Base-by-base conservation (phyloP, 495 filamentous ascomycete species). In the Neurospora sp. region DNA sequence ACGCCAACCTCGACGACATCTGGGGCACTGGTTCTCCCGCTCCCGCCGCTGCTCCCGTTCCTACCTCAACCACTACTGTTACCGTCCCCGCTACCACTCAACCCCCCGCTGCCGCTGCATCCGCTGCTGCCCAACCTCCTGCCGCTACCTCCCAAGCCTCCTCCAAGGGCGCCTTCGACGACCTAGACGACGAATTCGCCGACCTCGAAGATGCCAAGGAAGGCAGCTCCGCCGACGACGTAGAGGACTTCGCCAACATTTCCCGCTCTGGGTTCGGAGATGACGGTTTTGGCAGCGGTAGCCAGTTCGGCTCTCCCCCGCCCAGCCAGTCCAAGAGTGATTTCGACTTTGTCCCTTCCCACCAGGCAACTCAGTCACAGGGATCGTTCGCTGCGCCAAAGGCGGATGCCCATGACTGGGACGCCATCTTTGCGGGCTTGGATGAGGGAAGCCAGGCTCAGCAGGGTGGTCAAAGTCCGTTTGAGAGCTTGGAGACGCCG, bases 191-290 rank as follows among this genome's bases (percentile, higher is more conserved):
- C 53, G 94, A 93, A 44, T 99, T 99, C 78, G 93, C 82, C 72
- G 94, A 93, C 72, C 87, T 98, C 14, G 88, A 91, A 71, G 94
- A 98, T 74, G 93, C 93, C 22, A 94, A 95, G 74, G 96, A 98
- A 78, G 92, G 89, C 12, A 93, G 5, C 1, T 65, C 94, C n/a
- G 92, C 92, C n/a, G 90, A 92, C 74, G 91, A 93, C 73, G 53
- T 65, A 16, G 53, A 65, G 14, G 94, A 96, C 73, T 97, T 96
- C 82, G 91, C 85, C 71, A 87, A 83, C 77, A 82, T 87, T 61
- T 87, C 85, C 8, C 81, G 88, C 73, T 88, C 86, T 8, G 86
- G 86, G 8, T 82, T 92, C 61, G 53, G 53, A 8, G 83, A 90
- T 79, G 90, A 91, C 75, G 85, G 88, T 27, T 91, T 91, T 74